Evolutionary conservation across 768 basidiomycete genomes (phyloP).

Genomic region (Imleria badia): DNA sequence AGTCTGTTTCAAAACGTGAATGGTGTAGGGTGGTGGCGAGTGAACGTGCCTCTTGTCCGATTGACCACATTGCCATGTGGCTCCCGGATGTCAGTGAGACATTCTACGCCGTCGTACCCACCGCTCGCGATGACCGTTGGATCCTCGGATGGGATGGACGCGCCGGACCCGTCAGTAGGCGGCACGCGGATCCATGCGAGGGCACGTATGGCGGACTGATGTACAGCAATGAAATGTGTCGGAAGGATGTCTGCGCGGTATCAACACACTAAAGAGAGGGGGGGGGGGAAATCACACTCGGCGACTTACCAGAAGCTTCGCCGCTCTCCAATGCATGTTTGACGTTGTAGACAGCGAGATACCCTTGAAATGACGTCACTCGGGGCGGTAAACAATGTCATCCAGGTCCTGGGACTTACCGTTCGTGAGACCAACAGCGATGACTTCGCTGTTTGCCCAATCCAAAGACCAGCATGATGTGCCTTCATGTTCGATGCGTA

Average conservation of each 20-base stretch:
- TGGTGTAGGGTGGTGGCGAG: not conserved
- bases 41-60: conserved; percentile 64
- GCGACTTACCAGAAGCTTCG: conserved; percentile 31
- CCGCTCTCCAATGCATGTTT: conserved; percentile 40
- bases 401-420: conserved; percentile 44
- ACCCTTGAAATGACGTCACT: conserved; percentile 37
- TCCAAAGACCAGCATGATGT: conserved; percentile 79
- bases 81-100: conserved; percentile 76
- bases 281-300: not conserved
- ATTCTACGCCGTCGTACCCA: conserved; percentile 78
- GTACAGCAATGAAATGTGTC: conserved; percentile 67
- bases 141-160: conserved; percentile 46
- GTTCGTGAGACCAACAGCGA: conserved; percentile 84
- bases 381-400: not conserved
- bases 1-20: not conserved
- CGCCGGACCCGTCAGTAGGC: conserved; percentile 47
- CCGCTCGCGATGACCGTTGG: conserved; percentile 76
- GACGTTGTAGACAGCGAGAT: conserved; percentile 58
- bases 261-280: not conserved
- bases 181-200: conserved; percentile 76
- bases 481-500: conserved; percentile 75
- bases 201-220: conserved; percentile 78
- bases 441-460: conserved; percentile 82
- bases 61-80: conserved; percentile 67
- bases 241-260: conserved; percentile 47